Conservation (phyloP, 2,329 filamentous ascomycete genomes). For the Ceratocystis papillata region DNA sequence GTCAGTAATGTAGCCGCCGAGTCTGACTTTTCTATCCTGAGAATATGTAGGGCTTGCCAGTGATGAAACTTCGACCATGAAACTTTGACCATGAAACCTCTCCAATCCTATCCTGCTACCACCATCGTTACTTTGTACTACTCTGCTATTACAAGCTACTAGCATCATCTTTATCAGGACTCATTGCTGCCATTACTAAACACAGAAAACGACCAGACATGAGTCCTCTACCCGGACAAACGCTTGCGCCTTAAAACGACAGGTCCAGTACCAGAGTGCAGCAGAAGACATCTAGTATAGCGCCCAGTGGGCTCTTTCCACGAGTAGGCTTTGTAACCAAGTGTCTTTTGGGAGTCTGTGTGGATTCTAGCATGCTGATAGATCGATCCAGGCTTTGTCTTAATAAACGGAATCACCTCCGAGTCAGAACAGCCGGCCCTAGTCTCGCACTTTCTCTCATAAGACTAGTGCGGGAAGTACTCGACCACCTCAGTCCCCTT, state of each 20-base stretch:
- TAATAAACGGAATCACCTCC: constrained; percentile 48
- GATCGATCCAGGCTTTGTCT: constrained; percentile 53
- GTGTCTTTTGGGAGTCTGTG: neutral
- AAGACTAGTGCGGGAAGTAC: constrained; percentile 38
- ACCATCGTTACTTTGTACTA: too few relatives aligned
- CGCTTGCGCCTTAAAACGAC: neutral
- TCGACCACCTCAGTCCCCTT: constrained; percentile 37
- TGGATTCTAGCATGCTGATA: constrained; percentile 29
- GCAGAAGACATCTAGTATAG: neutral
- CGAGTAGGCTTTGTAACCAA: constrained; percentile 27
- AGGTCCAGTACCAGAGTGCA: neutral
- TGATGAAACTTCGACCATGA: too few relatives aligned
- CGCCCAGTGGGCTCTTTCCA: constrained; percentile 33
- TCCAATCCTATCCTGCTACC: too few relatives aligned
- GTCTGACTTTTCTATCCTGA: too few relatives aligned
- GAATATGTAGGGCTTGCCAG: too few relatives aligned
- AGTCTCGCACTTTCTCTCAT: constrained; percentile 36
- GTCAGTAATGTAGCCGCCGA: too few relatives aligned
- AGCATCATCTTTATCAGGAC: too few relatives aligned
- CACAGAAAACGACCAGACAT: neutral
- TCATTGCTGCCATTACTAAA: too few relatives aligned
- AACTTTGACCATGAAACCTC: too few relatives aligned
- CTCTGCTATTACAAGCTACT: too few relatives aligned
- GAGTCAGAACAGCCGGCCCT: constrained; percentile 37
- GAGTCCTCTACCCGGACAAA: neutral